Conservation (phyloP, 805 yeast species). For the Wickerhamiella kurtzmanii region DNA sequence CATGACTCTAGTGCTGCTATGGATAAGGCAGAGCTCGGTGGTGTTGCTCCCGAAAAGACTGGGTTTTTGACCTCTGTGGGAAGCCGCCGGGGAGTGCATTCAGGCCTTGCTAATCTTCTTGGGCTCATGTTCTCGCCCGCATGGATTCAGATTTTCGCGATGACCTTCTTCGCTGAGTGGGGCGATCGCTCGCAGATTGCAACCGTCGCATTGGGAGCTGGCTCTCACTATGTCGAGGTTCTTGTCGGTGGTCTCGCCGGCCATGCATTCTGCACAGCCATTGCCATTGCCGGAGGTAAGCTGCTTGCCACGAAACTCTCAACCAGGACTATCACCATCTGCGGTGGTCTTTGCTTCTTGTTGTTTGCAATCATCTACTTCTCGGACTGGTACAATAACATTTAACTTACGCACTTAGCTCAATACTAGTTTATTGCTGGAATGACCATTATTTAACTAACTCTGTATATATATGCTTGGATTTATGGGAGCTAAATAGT, state of each 20-base stretch:
- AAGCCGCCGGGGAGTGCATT: neutral
- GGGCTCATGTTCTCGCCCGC: constrained; percentile 64
- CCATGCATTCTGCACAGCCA: constrained; percentile 72
- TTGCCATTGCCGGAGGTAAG: constrained; percentile 92
- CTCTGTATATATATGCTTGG: no score
- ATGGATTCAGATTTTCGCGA: constrained; percentile 87
- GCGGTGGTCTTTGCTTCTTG: constrained; percentile 81
- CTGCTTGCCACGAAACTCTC: constrained; percentile 77
- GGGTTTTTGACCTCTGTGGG: constrained; percentile 27
- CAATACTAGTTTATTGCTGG: no score
- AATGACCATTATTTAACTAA: no score
- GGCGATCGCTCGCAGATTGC: constrained; percentile 98
- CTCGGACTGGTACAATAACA: constrained; percentile 30
- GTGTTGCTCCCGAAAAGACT: constrained; percentile 2
- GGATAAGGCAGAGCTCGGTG: constrained; percentile 26
- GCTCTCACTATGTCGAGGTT: constrained; percentile 79
- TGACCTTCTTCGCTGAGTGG: constrained; percentile 98
- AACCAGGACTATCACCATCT: constrained; percentile 80
- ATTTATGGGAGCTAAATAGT: no score
- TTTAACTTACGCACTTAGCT: no score
- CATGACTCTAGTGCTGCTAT: constrained; percentile 37
- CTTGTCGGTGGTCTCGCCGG: constrained; percentile 83
- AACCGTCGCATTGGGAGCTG: constrained; percentile 97
- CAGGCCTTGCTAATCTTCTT: constrained; percentile 41
- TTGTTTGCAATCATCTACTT: constrained; percentile 71